phyloP scores from a whole-genome alignment of 1,284 basidiomycete species.

The Takashimella tepidaria region DNA sequence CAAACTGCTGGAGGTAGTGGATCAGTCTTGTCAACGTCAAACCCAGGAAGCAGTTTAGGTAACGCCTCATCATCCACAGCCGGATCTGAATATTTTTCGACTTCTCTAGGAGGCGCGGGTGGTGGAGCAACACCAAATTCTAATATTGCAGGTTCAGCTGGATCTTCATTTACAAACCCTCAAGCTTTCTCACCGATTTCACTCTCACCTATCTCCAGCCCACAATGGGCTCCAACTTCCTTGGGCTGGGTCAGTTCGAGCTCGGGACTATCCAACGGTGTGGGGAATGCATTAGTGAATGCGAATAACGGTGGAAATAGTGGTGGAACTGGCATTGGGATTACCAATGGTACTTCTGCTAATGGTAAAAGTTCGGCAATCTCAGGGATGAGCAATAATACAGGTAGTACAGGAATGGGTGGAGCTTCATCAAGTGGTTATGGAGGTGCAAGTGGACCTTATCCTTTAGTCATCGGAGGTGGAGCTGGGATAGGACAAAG shows the following conservation, averaged over 20 bases:
- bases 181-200: neutral
- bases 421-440: no score
- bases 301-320: no score
- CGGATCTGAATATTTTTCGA: neutral
- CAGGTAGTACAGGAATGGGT: no score
- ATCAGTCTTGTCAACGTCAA: no score
- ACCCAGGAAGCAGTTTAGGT: neutral
- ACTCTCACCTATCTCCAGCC: neutral
- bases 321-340: no score
- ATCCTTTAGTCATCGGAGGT: neutral
- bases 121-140: neutral
- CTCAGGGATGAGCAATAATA: neutral
- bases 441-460: no score
- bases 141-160: neutral
- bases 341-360: neutral
- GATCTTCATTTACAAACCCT: neutral
- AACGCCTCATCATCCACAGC: neutral
- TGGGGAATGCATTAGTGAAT: no score
- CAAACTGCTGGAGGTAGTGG: no score
- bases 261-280: neutral
- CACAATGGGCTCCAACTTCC: neutral
- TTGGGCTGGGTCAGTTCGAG: neutral
- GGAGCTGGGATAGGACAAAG: neutral
- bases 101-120: no score
- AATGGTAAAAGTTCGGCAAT: neutral